Conservation (phyloP, 805 yeast species). For the Yamadazyma akitaensis region DNA sequence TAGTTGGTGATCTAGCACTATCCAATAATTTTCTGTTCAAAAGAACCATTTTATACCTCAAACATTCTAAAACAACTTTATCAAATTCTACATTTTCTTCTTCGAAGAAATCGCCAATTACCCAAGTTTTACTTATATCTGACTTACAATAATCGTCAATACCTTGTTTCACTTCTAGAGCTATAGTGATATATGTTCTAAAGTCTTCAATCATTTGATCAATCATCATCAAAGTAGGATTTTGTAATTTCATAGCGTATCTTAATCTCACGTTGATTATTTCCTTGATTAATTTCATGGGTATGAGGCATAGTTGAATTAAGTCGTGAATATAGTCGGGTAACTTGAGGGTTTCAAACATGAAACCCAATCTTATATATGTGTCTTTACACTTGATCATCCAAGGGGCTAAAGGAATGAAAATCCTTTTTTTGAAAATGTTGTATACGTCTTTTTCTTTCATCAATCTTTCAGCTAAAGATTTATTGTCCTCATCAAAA, state of each 20-base stretch:
- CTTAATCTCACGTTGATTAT: slow-evolving; percentile 67
- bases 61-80: slow-evolving; percentile 65
- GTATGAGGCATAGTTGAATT: slow-evolving; percentile 66
- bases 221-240: slow-evolving; percentile 92
- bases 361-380: slow-evolving; percentile 55
- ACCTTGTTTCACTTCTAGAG: slow-evolving; percentile 70
- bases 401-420: slow-evolving; percentile 74
- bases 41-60: slow-evolving; percentile 65
- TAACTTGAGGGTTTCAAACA: slow-evolving; percentile 64
- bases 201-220: slow-evolving; percentile 91
- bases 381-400: slow-evolving; percentile 76
- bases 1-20: slow-evolving; percentile 56
- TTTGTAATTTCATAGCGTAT: slow-evolving; percentile 73
- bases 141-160: slow-evolving; percentile 58
- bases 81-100: slow-evolving; percentile 52
- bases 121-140: slow-evolving; percentile 61
- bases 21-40: slow-evolving; percentile 76
- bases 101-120: slow-evolving; percentile 61
- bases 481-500: slow-evolving; percentile 57
- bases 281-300: slow-evolving; percentile 75
- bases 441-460: slow-evolving; percentile 75
- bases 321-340: slow-evolving; percentile 70
- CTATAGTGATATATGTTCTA: slow-evolving; percentile 68
- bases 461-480: slow-evolving; percentile 79
- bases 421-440: slow-evolving; percentile 66